Conservation (phyloP, 1,284 basidiomycete species). For the Exsudoporus floridanus region DNA sequence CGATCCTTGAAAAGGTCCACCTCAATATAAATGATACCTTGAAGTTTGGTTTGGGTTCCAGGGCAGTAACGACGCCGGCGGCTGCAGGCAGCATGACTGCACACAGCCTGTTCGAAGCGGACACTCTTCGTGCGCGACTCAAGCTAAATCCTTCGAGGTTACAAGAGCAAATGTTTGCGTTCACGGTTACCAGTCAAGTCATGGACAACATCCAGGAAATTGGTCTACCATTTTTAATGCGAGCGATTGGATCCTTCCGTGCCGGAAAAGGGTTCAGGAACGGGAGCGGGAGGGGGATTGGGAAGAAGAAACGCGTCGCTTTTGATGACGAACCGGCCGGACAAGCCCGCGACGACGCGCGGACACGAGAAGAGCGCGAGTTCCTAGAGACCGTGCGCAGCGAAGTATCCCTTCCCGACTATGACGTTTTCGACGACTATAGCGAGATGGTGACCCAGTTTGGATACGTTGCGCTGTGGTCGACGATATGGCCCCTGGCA, state of each 20-base stretch:
- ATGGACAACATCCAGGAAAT: conserved; percentile 83
- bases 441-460: conserved; percentile 96
- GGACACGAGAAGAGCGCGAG: conserved; percentile 61
- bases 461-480: conserved; percentile 91
- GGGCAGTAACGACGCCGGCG: conserved; percentile 16
- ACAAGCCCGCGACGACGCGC: conserved; percentile 46
- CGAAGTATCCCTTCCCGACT: conserved; percentile 81
- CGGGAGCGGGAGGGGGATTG: conserved; percentile 28
- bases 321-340: conserved; percentile 62
- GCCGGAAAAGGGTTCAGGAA: conserved; percentile 38
- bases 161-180: conserved; percentile 92
- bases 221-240: conserved; percentile 78
- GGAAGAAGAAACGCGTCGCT: conserved; percentile 66
- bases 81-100: conserved; percentile 4
- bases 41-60: conserved; percentile 15
- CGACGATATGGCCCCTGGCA: conserved; percentile 92
- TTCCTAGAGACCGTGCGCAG: conserved; percentile 76
- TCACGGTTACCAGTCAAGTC: conserved; percentile 90
- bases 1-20: conserved; percentile 26
- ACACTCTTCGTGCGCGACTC: conserved; percentile 46
- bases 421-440: conserved; percentile 83
- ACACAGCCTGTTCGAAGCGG: conserved; percentile 50
- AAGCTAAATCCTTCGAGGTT: conserved; percentile 72
- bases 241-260: conserved; percentile 57
- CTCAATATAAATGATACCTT: conserved; percentile 28